Evolutionary conservation across 2,329 filamentous ascomycete species (phyloP), one percentile per base, ranked within the genome.

Genomic region (Leptographium galeiforme): DNA sequence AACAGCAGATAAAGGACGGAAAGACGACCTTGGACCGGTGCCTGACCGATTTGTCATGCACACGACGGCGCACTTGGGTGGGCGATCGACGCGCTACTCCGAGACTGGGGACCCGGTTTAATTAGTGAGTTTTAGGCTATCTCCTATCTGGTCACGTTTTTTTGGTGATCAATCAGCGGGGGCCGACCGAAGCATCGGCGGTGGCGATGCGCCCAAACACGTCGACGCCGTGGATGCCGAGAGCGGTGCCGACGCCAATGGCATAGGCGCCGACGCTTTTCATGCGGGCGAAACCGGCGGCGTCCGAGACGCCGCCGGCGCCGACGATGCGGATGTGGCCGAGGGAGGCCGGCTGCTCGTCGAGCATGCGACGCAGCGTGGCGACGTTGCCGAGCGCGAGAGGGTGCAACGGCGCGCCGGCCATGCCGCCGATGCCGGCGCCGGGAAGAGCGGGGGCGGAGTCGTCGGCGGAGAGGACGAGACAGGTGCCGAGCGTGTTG

Each of bases 381-480:
- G 71, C 72, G 36, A 90, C 86, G 60, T 90, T 91, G 0, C 87
- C 87, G 34, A 91, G 66, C 0, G 85, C 82, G 0, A 91, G 68
- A 0, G 85, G 81, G 66, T 90, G 87, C 45, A 91, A 67, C 18
- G 84, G 76, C 12, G 83, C 75, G 0, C 87, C 87, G 0, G 84
- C 86, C 67, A 90, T 72, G 0, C 86, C 87, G 0, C 86, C 87
- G 4, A 87, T 71, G 0, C 84, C 83, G 0, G 64, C 67, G 4
- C 70, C 73, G 0, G 76, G 77, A 2, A 81, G 77, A 8, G 70
- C 69, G 2, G 83, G 65, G 4, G 69, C 68, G 0, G 70, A 3
- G 11, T 6, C 14, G 32, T 8, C 16, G 32, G 4, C 2, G 41
- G 30, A 52, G 3, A 87, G 64, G 0, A 88, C 67, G 0, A 90